phyloP scores from a whole-genome alignment of 2,329 filamentous ascomycete genomes.

The Scedosporium aurantiacum region DNA sequence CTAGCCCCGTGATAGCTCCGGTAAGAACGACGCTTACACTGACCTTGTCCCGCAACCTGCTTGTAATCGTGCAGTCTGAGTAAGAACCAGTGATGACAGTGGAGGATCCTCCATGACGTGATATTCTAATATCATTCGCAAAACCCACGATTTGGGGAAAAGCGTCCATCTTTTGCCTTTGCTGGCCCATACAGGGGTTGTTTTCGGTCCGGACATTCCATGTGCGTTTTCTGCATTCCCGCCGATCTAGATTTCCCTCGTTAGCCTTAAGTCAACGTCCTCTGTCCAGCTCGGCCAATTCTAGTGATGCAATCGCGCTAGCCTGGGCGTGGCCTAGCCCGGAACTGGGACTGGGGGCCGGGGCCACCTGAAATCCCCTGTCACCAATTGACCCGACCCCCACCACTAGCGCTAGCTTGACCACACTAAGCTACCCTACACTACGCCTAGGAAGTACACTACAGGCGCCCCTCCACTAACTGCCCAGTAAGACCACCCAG shows the following conservation, averaged over 20 bases:
- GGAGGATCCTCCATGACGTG: not conserved
- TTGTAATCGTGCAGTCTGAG: not conserved
- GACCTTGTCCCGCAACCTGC: too few species aligned
- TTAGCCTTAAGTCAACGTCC: not conserved
- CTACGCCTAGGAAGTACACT: too few species aligned
- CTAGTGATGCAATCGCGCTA: not conserved
- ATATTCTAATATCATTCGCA: not conserved
- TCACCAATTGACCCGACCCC: not conserved
- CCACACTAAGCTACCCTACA: not conserved
- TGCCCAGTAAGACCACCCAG: not conserved
- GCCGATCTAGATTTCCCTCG: not conserved
- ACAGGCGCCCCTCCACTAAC: not conserved
- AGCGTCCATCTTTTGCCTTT: not conserved
- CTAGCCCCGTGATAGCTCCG: too few species aligned
- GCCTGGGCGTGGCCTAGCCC: too few species aligned
- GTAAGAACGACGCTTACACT: too few species aligned
- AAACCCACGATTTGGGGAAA: not conserved
- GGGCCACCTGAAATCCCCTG: constrained; percentile 1
- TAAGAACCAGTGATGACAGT: not conserved
- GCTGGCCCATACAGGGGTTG: not conserved
- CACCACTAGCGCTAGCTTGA: not conserved
- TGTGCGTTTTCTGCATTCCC: not conserved
- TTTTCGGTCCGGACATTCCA: not conserved
- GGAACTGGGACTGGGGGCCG: too few species aligned
- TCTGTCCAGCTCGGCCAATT: not conserved